Conservation (phyloP, 2,329 filamentous ascomycete species). For the Bipolaris cookei region DNA sequence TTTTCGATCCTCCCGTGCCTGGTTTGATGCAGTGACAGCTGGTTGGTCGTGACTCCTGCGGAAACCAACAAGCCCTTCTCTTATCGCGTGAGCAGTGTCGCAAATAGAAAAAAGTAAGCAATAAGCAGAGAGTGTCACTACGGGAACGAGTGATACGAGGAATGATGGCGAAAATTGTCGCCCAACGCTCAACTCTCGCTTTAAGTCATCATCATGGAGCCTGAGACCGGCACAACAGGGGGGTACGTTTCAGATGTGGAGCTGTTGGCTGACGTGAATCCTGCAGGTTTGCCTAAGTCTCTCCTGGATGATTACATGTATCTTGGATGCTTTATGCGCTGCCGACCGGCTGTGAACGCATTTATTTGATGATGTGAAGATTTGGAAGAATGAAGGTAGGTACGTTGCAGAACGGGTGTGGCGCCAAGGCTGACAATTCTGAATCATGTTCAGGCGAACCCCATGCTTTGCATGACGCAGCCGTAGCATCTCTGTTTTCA, state of each 20-base stretch:
- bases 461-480: conserved; percentile 4
- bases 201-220: conserved; percentile 1
- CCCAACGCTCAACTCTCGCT: neutral
- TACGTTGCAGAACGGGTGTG: neutral
- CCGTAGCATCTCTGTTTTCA: neutral
- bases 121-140: neutral
- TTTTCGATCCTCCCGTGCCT: neutral
- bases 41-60: neutral
- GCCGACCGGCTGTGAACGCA: neutral
- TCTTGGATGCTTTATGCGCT: neutral
- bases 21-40: neutral
- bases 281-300: neutral
- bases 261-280: neutral
- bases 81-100: neutral
- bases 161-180: neutral
- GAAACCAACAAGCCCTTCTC: neutral
- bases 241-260: conserved; percentile 9
- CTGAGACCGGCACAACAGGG: conserved; percentile 9
- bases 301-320: neutral
- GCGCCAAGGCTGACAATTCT: neutral
- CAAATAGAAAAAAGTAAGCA: neutral
- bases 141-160: neutral
- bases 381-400: neutral
- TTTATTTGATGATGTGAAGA: neutral
- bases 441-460: neutral